A percentile compares a stretch with the other conserved stretches of the same genome.
These are phyloP conservation scores for Apiospora hydei DNA, from an alignment of 2,329 filamentous ascomycete genomes.

Conservation along the genomic window DNA sequence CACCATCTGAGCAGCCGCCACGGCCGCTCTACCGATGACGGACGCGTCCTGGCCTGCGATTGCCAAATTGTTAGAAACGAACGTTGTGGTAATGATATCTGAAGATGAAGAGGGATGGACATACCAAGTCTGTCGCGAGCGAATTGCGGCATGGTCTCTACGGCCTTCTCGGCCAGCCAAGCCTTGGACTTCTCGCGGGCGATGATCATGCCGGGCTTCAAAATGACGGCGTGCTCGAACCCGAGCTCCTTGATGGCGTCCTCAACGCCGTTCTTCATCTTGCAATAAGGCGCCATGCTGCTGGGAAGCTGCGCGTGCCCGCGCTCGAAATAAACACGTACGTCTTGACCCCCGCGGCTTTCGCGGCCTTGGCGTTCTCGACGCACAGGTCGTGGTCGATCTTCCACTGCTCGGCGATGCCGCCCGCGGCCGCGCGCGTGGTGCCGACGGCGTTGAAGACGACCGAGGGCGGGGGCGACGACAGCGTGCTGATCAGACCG, in stretches of 20 bases:
- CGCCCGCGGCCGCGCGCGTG: slow-evolving; percentile 76
- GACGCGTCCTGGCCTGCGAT: slow-evolving; percentile 72
- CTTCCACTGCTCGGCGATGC: slow-evolving; percentile 81
- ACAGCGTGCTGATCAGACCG: slow-evolving; percentile 60
- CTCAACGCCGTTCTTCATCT: slow-evolving; percentile 90
- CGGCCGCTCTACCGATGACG: slow-evolving; percentile 73
- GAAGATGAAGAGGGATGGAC: too few relatives aligned
- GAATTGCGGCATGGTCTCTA: background rate
- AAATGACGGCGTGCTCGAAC: slow-evolving; percentile 81
- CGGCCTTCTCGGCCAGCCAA: background rate
- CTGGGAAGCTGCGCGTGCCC: slow-evolving; percentile 52
- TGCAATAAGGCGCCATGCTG: slow-evolving; percentile 46
- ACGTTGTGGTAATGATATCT: too few relatives aligned
- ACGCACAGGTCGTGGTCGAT: slow-evolving; percentile 90
- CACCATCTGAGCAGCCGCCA: slow-evolving; percentile 65
- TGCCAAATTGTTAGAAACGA: background rate
- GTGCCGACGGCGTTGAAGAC: slow-evolving; percentile 85
- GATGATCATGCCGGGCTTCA: slow-evolving; percentile 77
- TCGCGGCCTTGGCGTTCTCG: slow-evolving; percentile 77
- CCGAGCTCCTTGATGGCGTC: slow-evolving; percentile 75
- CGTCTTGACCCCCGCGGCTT: slow-evolving; percentile 72
- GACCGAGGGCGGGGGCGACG: slow-evolving; percentile 61
- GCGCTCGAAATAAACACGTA: slow-evolving; percentile 78
- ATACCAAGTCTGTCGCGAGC: slow-evolving; percentile 2
- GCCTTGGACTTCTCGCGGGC: slow-evolving; percentile 49